Conservation (phyloP, 805 yeast genomes). For the Lipomyces kockii region DNA sequence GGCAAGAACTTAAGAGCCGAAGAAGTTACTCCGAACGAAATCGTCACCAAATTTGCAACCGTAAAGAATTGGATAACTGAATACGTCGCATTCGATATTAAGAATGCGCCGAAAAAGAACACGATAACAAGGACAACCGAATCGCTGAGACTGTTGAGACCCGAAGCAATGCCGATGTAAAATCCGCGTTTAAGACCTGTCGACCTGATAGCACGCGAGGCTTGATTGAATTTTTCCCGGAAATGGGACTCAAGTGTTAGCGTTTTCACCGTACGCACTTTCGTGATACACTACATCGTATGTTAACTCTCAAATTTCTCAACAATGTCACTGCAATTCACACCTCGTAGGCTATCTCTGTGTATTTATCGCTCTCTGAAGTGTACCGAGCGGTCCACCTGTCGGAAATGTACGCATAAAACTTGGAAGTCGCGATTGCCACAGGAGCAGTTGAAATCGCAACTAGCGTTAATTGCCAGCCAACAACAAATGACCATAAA, state of each 20-base stretch:
- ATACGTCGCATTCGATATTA: constrained; percentile 67
- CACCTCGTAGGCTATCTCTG: constrained; percentile 50
- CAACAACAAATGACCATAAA: constrained; percentile 75
- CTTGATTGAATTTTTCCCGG: constrained; percentile 44
- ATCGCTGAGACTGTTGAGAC: constrained; percentile 51
- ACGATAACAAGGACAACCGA: constrained; percentile 63
- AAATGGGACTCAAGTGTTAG: constrained; percentile 61
- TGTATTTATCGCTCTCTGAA: constrained; percentile 57
- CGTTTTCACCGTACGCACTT: constrained; percentile 64
- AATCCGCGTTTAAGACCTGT: constrained; percentile 39
- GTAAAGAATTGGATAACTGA: constrained; percentile 62
- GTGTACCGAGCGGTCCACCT: constrained; percentile 65
- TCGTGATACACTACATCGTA: constrained; percentile 23
- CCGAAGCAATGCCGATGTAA: constrained; percentile 33
- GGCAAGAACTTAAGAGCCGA: constrained; percentile 71
- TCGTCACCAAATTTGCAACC: constrained; percentile 71
- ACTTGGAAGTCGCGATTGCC: constrained; percentile 55
- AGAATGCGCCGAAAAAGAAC: constrained; percentile 76
- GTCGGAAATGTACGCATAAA: constrained; percentile 59
- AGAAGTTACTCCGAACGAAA: constrained; percentile 70
- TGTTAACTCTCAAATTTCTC: background rate
- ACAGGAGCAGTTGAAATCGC: constrained; percentile 78
- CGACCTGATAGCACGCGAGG: constrained; percentile 15
- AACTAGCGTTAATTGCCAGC: constrained; percentile 87
- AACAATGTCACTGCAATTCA: background rate